Evolutionary conservation across 257 asterid genomes (phyloP).

Genomic region (Handroanthus guayacan): DNA sequence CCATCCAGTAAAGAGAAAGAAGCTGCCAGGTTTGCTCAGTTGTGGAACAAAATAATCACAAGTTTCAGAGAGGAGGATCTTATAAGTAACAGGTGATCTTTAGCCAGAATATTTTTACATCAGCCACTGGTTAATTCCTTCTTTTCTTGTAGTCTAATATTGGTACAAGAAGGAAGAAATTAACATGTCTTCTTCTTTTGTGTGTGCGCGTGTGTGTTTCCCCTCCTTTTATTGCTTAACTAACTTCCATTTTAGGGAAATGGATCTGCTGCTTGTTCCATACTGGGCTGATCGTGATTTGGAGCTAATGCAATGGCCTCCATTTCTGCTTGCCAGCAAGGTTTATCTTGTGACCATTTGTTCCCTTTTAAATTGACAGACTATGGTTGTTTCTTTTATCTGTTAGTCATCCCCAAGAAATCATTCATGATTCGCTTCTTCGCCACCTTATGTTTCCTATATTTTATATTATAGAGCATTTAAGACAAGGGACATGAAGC

Average conservation of each 20-base stretch:
- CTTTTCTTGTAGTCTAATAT: slow-evolving; percentile 20
- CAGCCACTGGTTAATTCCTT: slow-evolving; percentile 10
- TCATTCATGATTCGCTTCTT: not conserved
- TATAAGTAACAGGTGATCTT: slow-evolving; percentile 79
- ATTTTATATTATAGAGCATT: not conserved
- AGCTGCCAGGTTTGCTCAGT: slow-evolving; percentile 88
- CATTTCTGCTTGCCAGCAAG: slow-evolving; percentile 99
- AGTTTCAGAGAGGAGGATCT: slow-evolving; percentile 99
- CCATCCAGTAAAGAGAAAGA: slow-evolving; percentile 78
- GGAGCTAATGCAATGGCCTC: slow-evolving; percentile 97
- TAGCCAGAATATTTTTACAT: slow-evolving; percentile 35
- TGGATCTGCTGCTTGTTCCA: slow-evolving; percentile 98
- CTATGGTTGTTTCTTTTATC: not conserved
- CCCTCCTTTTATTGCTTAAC: slow-evolving; percentile 25
- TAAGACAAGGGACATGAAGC: not conserved
- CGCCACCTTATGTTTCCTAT: not conserved
- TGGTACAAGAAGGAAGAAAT: not conserved
- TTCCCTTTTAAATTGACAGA: slow-evolving; percentile 16
- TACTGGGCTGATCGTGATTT: slow-evolving; percentile 98
- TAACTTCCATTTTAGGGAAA: slow-evolving; percentile 70
- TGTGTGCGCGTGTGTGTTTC: slow-evolving; percentile 10
- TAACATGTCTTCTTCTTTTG: too few species aligned
- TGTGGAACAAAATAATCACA: slow-evolving; percentile 85
- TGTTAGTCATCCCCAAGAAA: slow-evolving; percentile 20
- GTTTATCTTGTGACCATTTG: slow-evolving; percentile 41